phyloP scores from a whole-genome alignment of 108 stramenopile genomes.

The Fistulifera solaris region DNA sequence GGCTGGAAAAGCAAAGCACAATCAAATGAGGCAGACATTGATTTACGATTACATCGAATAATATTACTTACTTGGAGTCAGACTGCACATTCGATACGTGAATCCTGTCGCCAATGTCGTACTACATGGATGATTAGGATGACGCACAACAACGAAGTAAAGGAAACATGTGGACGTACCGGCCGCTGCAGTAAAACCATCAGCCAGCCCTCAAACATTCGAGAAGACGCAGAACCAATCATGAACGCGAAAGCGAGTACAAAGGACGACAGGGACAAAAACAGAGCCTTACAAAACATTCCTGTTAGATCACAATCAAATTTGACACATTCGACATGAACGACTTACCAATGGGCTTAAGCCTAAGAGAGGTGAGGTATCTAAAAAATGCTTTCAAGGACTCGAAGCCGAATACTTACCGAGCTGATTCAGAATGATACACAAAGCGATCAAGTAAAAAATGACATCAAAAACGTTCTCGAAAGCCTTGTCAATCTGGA shows the following conservation, averaged over 20 bases:
- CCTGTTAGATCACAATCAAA: conserved; percentile 2
- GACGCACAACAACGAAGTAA: conserved; percentile 15
- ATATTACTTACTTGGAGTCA: not conserved
- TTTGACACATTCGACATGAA: conserved; percentile 5
- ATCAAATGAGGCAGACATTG: not conserved
- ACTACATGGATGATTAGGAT: conserved; percentile 54
- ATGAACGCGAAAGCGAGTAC: conserved; percentile 43
- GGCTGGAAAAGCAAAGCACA: conserved; percentile 3
- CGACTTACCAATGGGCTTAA: not conserved
- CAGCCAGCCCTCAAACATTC: conserved; percentile 60
- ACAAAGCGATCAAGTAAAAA: conserved; percentile 32
- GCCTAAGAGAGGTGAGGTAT: not conserved
- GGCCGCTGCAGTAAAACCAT: conserved; percentile 37
- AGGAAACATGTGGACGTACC: not conserved
- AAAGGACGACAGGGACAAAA: conserved; percentile 33
- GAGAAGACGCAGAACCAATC: conserved; percentile 45
- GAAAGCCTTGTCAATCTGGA: conserved; percentile 40
- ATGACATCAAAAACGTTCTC: conserved; percentile 54
- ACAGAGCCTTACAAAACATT: conserved; percentile 3
- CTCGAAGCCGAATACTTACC: conserved; percentile 27
- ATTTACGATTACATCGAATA: not conserved
- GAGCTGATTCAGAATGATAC: conserved; percentile 27
- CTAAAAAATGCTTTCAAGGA: conserved; percentile 28
- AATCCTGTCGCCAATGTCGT: conserved; percentile 75
- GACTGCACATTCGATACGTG: conserved; percentile 22